Evolutionary conservation across 2,329 filamentous ascomycete species (phyloP).

Genomic region (Penicillium olsonii): DNA sequence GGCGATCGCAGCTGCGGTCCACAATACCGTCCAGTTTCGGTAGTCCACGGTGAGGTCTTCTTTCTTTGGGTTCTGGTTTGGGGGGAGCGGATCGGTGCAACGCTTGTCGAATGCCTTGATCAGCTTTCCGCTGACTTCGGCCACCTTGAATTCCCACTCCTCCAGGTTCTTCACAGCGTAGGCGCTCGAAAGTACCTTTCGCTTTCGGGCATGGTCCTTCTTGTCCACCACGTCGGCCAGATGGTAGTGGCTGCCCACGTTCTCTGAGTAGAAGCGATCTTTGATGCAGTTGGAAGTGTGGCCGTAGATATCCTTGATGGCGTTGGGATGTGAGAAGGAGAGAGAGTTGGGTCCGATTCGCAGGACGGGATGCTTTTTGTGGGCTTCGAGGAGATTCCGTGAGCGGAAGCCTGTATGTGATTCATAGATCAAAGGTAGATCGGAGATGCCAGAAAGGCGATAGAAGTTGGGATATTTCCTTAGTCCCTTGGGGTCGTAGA

Average conservation of each 20-base stretch:
- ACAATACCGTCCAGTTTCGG: slow-evolving; percentile 40
- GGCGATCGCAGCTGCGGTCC: slow-evolving; percentile 41
- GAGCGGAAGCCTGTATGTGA: slow-evolving; percentile 27
- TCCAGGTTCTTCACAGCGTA: slow-evolving; percentile 45
- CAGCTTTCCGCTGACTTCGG: slow-evolving; percentile 35
- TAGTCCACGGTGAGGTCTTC: slow-evolving; percentile 37
- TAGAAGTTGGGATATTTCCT: slow-evolving; percentile 19
- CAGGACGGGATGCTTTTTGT: slow-evolving; percentile 22
- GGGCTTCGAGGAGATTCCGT: slow-evolving; percentile 18
- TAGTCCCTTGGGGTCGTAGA: slow-evolving; percentile 21
- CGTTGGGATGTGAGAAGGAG: slow-evolving; percentile 13
- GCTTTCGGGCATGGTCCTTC: slow-evolving; percentile 40
- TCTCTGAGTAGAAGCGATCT: slow-evolving; percentile 34
- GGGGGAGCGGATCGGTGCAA: slow-evolving; percentile 27
- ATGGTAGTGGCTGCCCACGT: slow-evolving; percentile 35
- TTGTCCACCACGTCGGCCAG: slow-evolving; percentile 44
- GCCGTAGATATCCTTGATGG: slow-evolving; percentile 41
- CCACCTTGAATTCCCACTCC: slow-evolving; percentile 44
- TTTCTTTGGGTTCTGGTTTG: not conserved
- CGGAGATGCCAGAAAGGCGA: slow-evolving; percentile 15
- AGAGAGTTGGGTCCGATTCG: slow-evolving; percentile 22
- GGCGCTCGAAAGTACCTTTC: slow-evolving; percentile 41
- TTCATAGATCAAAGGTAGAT: slow-evolving; percentile 18
- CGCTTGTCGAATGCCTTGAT: slow-evolving; percentile 37
- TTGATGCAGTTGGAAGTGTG: slow-evolving; percentile 39